A percentile compares a stretch with the other conserved stretches of the same genome.
Evolutionary conservation across 2,329 filamentous ascomycete species (phyloP).

Genomic region (Pseudogymnoascus sp.): DNA sequence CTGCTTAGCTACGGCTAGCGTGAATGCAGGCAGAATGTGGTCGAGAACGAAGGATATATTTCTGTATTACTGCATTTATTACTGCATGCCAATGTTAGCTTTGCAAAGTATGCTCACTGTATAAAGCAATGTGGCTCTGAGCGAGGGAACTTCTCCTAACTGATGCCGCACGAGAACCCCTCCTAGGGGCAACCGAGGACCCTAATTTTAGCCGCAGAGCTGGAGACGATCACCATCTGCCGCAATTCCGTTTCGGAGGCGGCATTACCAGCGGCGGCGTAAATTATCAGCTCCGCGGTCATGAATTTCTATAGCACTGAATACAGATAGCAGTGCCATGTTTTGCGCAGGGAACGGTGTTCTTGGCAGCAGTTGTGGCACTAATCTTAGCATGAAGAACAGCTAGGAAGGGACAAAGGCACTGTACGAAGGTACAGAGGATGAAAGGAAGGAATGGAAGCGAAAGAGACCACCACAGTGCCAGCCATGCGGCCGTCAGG

Average conservation of each 20-base stretch:
- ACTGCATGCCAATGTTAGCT: background rate
- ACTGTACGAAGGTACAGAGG: background rate
- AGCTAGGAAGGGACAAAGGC: background rate
- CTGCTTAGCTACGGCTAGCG: background rate
- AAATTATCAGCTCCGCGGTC: background rate
- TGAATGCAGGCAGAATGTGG: background rate
- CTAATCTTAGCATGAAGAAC: background rate
- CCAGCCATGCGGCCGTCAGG: background rate
- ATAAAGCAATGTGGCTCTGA: background rate
- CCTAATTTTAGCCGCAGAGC: background rate
- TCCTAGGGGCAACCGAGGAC: background rate
- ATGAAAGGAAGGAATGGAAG: slow-evolving; percentile 1
- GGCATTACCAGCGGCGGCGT: background rate
- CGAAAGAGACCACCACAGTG: background rate
- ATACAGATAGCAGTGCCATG: background rate
- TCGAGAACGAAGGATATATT: background rate
- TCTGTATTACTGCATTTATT: background rate
- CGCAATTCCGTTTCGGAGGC: background rate
- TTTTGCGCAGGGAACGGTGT: background rate
- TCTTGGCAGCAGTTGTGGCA: background rate
- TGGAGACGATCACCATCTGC: background rate
- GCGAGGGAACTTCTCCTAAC: background rate
- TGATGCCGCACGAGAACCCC: background rate
- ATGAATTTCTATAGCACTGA: background rate
- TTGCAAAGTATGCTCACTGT: background rate